A percentile compares a stretch with the other conserved stretches of the same genome.
Conservation (phyloP, 1,284 basidiomycete genomes). For the Rhizoctonia solani region DNA sequence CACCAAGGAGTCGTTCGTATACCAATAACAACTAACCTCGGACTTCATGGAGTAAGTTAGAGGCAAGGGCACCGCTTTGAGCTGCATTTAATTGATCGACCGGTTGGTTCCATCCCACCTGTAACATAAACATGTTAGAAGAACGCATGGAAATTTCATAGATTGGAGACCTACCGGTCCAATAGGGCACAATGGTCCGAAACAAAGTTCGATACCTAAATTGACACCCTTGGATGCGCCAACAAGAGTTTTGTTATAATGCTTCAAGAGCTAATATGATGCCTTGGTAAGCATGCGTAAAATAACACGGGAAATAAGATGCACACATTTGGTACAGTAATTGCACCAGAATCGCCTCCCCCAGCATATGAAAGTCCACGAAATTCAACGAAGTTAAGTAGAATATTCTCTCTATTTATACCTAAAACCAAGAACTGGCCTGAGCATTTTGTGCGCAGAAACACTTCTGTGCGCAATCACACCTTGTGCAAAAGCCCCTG, state of each 20-base stretch:
- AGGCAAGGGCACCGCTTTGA: slow-evolving; percentile 38
- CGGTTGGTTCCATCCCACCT: slow-evolving; percentile 37
- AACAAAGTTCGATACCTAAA: slow-evolving; percentile 36
- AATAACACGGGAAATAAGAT: background rate
- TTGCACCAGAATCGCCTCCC: slow-evolving; percentile 45
- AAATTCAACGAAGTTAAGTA: slow-evolving; percentile 44
- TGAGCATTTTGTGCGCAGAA: background rate
- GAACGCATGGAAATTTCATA: too few relatives aligned
- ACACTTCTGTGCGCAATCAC: background rate
- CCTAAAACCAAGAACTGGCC: background rate
- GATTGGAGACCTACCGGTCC: too few relatives aligned
- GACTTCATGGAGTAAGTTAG: slow-evolving; percentile 39
- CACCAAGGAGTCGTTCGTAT: background rate
- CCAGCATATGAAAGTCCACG: slow-evolving; percentile 48
- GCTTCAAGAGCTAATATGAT: slow-evolving; percentile 36
- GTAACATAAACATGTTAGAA: background rate
- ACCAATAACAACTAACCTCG: slow-evolving; percentile 15
- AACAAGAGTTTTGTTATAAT: slow-evolving; percentile 34
- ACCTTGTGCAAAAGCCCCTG: slow-evolving; percentile 45
- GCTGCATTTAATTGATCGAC: slow-evolving; percentile 40
- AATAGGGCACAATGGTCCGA: slow-evolving; percentile 34
- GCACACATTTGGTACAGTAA: slow-evolving; percentile 45
- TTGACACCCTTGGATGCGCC: slow-evolving; percentile 37
- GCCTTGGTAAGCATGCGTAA: background rate
- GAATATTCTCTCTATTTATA: slow-evolving; percentile 23